Evolutionary conservation across 352 stramenopile species (phyloP), one percentile per base, ranked within the genome.

Genomic region (Globisporangium polare): DNA sequence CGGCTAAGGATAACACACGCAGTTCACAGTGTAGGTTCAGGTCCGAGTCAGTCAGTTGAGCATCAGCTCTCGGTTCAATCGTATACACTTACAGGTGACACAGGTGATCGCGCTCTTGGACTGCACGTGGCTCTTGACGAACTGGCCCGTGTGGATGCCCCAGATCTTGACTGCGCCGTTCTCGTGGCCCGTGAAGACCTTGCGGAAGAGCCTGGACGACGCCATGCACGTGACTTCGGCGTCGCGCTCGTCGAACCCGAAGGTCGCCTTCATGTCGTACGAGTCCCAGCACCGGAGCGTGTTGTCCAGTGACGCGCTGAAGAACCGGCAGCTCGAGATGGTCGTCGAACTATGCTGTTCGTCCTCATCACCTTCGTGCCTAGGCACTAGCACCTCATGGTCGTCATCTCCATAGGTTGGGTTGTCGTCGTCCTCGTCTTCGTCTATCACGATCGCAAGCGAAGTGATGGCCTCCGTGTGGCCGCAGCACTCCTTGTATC

Each of bases 261-360:
- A 89, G 5, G 78, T 68, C 3, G 69, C 60, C 35, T 85, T 82
- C 67, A 88, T 81, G 29, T 89, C 78, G 59, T 87, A 87, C 42
- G 76, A 72, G 39, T 90, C 81, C 83, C 83, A 93, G 59, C 83
- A 93, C 1, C 83, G 75, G 20, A 93, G 72, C n/a, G 79, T 80
- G 20, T 79, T 83, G 51, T 93, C 83, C 20, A 89, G 57, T 20
- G 81, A 90, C 33, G 77, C 76, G 55, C 78, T 89, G 51, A 90
- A 80, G 58, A 90, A 86, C 7, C 73, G 74, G 26, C 55, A 73
- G 1, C 65, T 72, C 5, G 61, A 65, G 18, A 72, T 61, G 13
- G 60, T 53, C 2, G 27, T 5, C 0, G 20, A 8, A 10, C 24
- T 8, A 0, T 66, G 24, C n/a, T 37, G 31, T 6, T 77, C 63